A percentile compares a stretch with the other conserved stretches of the same genome.
Conservation (phyloP, 2,329 filamentous ascomycete species). For the Huntiella bhutanensis region DNA sequence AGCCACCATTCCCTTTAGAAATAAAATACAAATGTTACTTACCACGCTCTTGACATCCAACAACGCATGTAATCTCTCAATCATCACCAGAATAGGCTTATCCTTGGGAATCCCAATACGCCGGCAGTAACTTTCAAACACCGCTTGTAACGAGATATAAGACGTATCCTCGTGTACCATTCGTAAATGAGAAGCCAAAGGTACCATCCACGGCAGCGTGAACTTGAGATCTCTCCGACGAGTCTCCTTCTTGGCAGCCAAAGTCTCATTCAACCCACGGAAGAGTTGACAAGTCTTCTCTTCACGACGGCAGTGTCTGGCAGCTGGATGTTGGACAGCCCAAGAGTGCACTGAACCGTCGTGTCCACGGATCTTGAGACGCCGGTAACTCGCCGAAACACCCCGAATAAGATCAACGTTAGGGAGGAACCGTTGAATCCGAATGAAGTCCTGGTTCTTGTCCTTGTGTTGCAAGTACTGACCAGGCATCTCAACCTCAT, state of each 20-base stretch:
- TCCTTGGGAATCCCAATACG: slow-evolving; percentile 79
- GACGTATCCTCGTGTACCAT: slow-evolving; percentile 91
- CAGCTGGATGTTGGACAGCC: slow-evolving; percentile 87
- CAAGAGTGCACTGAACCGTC: slow-evolving; percentile 96
- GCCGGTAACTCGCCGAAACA: slow-evolving; percentile 76
- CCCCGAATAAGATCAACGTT: slow-evolving; percentile 84
- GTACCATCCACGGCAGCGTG: slow-evolving; percentile 87
- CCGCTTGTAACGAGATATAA: slow-evolving; percentile 81
- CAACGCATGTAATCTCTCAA: slow-evolving; percentile 75
- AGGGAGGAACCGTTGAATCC: slow-evolving; percentile 90
- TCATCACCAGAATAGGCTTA: slow-evolving; percentile 82
- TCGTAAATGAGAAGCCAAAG: slow-evolving; percentile 80
- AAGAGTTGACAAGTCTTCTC: slow-evolving; percentile 92
- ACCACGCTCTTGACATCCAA: slow-evolving; percentile 46
- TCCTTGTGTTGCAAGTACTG: slow-evolving; percentile 96
- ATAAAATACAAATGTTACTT: slow-evolving; percentile 20
- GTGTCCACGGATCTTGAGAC: slow-evolving; percentile 89
- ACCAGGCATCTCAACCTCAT: slow-evolving; percentile 93
- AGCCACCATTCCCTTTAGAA: neutral
- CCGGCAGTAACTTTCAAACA: slow-evolving; percentile 92
- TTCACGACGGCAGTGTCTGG: slow-evolving; percentile 78
- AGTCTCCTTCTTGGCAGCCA: slow-evolving; percentile 87
- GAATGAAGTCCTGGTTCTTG: slow-evolving; percentile 96
- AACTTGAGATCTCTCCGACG: slow-evolving; percentile 87
- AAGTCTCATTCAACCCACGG: slow-evolving; percentile 85